phyloP scores from a whole-genome alignment of 2,329 filamentous ascomycete genomes.

The Dactylellina leptospora region DNA sequence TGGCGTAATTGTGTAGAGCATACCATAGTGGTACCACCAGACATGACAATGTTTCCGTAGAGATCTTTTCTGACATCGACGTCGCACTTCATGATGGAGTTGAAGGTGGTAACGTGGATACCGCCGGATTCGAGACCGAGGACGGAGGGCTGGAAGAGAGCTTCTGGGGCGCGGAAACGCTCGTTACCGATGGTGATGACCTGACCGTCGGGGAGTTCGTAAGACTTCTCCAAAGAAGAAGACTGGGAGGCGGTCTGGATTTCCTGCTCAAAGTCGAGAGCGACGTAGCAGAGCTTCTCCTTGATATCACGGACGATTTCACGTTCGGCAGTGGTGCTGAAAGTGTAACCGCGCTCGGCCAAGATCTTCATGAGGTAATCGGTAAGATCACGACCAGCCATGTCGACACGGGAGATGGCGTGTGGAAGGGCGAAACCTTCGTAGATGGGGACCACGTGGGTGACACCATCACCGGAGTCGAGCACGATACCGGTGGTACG shows the following conservation, averaged over 20 bases:
- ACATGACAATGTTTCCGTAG: conserved; percentile 99
- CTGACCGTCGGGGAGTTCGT: conserved; percentile 99
- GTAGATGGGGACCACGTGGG: conserved; percentile 99
- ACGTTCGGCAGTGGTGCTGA: conserved; percentile 99
- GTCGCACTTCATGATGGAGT: conserved; percentile 99
- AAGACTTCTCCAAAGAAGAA: conserved; percentile 99
- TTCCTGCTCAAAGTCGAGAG: conserved; percentile 99
- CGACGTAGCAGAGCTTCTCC: conserved; percentile 99
- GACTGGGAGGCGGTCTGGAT: conserved; percentile 99
- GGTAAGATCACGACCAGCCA: conserved; percentile 99
- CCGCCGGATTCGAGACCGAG: conserved; percentile 97
- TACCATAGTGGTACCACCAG: conserved; percentile 92
- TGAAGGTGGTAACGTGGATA: conserved; percentile 99
- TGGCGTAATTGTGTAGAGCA: not conserved
- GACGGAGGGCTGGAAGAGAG: conserved; percentile 98
- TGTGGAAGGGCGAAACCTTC: conserved; percentile 99
- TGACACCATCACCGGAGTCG: conserved; percentile 99
- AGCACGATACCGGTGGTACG: conserved; percentile 99
- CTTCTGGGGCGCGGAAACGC: conserved; percentile 99
- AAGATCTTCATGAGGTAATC: conserved; percentile 99
- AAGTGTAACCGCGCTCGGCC: conserved; percentile 98
- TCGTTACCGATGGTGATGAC: conserved; percentile 99
- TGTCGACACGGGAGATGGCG: conserved; percentile 99
- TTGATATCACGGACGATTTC: conserved; percentile 99
- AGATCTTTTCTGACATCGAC: conserved; percentile 99